Base-by-base conservation (phyloP, 2,329 filamentous ascomycete species). In the Aspergillus aculeatus region DNA sequence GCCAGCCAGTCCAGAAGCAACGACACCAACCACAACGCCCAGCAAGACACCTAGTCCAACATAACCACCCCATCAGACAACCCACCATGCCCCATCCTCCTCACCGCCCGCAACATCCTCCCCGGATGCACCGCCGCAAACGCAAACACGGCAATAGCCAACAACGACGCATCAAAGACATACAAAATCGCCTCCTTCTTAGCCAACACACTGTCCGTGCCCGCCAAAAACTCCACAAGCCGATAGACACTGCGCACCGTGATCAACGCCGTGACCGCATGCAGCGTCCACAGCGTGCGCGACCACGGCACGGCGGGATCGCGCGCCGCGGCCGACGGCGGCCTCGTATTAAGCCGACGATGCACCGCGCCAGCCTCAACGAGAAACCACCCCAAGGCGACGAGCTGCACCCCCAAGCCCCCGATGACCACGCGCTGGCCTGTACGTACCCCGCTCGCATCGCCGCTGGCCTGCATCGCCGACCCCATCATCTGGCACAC, bases 401-500 rank as follows among this genome's bases (percentile, higher is more conserved):
- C 31, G 29, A 75, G 55, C 10, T 66, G 64, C 53, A 75, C 68
- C 5, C 71, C 60, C 55, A 75, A 54, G 0, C 73, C 73, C 0
- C 57, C 72, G 2, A 75, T 47, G 0, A 73, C 70, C 3, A 64
- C 66, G 50, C 69, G 72, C 35, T 61, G 57, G 9, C 71, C 71
- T 3, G 68, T 68, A 0, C 38, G 38, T 56, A 72, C 68, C 16
- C 67, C 44, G 0, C 59, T 23, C 19, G 48, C 32, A 12, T 70
- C 64, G 0, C 69, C 69, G 0, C 63, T 70, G 2, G 69, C 58
- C 21, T 74, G 73, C 2, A 75, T 60, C 1, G 68, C 73, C 0
- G 70, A 68, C 19, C 75, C 75, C 0, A 57, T 70, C 2, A 74
- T 56, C 50, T 77, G 75, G n/a, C 71, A 69, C 16, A 68, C 41